These are phyloP conservation scores for Monosporozyma solicola DNA, from an alignment of 805 yeast species.

Conservation along the genomic window DNA sequence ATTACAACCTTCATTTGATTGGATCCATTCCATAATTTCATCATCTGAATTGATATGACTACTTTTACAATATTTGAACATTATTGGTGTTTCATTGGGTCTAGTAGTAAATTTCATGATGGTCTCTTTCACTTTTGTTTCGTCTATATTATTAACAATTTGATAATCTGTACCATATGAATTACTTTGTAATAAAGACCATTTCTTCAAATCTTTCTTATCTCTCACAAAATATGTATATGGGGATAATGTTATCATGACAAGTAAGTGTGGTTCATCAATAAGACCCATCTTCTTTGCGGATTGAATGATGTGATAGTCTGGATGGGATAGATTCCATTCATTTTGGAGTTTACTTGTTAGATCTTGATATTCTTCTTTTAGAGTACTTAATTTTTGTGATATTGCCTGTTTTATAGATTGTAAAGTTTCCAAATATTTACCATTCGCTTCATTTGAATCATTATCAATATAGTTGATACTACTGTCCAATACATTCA, in stretches of 20 bases:
- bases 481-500: constrained; percentile 22
- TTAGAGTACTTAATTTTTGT: constrained; percentile 1
- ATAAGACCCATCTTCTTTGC: constrained; percentile 21
- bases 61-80: constrained; percentile 22
- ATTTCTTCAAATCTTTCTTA: constrained; percentile 6
- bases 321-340: constrained; percentile 26
- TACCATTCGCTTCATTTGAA: not conserved
- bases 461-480: constrained; percentile 19
- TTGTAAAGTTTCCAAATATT: not conserved
- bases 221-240: constrained; percentile 19
- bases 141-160: constrained; percentile 11
- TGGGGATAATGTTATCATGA: constrained; percentile 25
- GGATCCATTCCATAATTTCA: constrained; percentile 9
- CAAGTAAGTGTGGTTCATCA: constrained; percentile 20
- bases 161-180: constrained; percentile 12
- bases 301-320: constrained; percentile 15
- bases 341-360: constrained; percentile 20
- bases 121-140: constrained; percentile 13
- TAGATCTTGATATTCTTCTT: constrained; percentile 23
- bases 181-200: constrained; percentile 16
- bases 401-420: constrained; percentile 7
- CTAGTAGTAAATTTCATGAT: constrained; percentile 18
- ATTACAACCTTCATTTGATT: constrained; percentile 16
- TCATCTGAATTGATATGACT: constrained; percentile 14
- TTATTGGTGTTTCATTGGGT: constrained; percentile 25